Evolutionary conservation across 306 rosid genomes (phyloP).

Genomic region (Adenanthera pavonina): DNA sequence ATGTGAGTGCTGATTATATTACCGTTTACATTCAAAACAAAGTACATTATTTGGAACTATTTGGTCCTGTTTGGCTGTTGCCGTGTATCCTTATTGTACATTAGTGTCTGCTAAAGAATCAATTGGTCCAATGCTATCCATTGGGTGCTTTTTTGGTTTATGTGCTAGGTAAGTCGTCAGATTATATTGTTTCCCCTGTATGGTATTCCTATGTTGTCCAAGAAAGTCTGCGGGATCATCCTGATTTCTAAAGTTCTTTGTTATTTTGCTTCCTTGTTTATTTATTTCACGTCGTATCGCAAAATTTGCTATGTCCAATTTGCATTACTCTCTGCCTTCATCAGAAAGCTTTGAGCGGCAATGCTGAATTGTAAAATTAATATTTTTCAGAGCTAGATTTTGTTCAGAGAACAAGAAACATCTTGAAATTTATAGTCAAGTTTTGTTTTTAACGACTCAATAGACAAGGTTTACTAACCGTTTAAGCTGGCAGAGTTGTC

Average conservation of each 20-base stretch:
- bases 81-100: conserved; percentile 56
- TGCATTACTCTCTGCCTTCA: neutral
- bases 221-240: conserved; percentile 32
- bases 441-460: neutral
- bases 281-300: neutral
- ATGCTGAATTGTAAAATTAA: too few relatives aligned
- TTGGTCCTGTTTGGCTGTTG: conserved; percentile 41
- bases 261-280: conserved; percentile 15
- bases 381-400: neutral
- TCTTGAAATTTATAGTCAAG: neutral
- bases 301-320: neutral
- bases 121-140: conserved; percentile 47
- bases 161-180: conserved; percentile 31
- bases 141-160: conserved; percentile 55
- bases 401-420: neutral
- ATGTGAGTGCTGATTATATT: conserved; percentile 79
- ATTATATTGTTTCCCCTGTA: conserved; percentile 35
- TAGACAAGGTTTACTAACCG: neutral
- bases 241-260: neutral
- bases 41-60: conserved; percentile 43
- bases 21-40: conserved; percentile 53
- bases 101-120: conserved; percentile 56
- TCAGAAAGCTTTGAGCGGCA: neutral
- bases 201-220: conserved; percentile 37
- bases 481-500: neutral